Conservation (phyloP, 1,139 yeast genomes). For the Petasospora rhodanensis region DNA sequence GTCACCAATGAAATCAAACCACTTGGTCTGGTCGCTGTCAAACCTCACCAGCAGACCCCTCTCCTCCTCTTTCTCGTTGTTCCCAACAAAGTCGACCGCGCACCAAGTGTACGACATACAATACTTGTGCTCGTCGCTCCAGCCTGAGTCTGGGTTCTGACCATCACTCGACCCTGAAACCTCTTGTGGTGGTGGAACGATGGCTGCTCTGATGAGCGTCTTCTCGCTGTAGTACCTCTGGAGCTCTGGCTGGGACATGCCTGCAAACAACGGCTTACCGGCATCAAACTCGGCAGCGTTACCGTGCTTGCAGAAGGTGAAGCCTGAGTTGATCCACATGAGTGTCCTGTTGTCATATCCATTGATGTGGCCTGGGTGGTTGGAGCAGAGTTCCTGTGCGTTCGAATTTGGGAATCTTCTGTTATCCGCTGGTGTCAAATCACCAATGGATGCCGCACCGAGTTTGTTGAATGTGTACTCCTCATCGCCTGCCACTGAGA, state of each 20-base stretch:
- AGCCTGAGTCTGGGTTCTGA: slow-evolving; percentile 48
- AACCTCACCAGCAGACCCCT: slow-evolving; percentile 23
- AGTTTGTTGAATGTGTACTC: slow-evolving; percentile 33
- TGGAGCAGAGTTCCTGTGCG: slow-evolving; percentile 36
- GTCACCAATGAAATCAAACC: slow-evolving; percentile 27
- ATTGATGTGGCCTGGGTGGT: slow-evolving; percentile 41
- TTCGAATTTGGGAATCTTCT: slow-evolving; percentile 16
- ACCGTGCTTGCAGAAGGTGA: slow-evolving; percentile 43
- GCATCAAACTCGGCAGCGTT: slow-evolving; percentile 15
- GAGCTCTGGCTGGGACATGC: slow-evolving; percentile 6
- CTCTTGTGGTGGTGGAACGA: slow-evolving; percentile 25
- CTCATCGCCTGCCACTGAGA: slow-evolving; percentile 47
- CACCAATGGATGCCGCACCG: slow-evolving; percentile 46
- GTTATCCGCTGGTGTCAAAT: slow-evolving; percentile 18
- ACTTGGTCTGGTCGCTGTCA: slow-evolving; percentile 13
- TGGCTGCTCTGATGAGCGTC: slow-evolving; percentile 18
- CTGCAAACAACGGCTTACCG: slow-evolving; percentile 18
- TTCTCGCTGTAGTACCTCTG: slow-evolving; percentile 9
- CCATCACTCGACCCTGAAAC: slow-evolving; percentile 29
- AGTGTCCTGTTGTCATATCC: slow-evolving; percentile 32
- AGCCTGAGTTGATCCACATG: slow-evolving; percentile 54
- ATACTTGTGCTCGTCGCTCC: slow-evolving; percentile 45
- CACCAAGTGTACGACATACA: slow-evolving; percentile 57
- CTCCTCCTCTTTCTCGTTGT: slow-evolving; percentile 15
- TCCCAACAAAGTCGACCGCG: slow-evolving; percentile 47